Percentiles rank a stretch among this genome's conserved stretches.
phyloP scores from a whole-genome alignment of 768 basidiomycete genomes.

The Amyloporia xantha region DNA sequence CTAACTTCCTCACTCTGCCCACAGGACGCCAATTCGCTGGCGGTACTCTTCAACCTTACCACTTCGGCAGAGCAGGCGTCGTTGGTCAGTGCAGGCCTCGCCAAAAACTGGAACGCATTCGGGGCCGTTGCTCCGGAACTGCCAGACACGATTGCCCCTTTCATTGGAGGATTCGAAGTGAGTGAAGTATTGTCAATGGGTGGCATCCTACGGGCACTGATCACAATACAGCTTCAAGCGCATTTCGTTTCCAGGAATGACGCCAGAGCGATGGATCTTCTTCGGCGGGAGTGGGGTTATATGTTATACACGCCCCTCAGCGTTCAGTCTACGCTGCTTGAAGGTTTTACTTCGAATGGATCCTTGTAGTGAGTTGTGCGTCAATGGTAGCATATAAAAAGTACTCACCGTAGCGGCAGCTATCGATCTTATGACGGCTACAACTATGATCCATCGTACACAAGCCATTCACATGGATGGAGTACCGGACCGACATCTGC shows the following conservation, averaged over 20 bases:
- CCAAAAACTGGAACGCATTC: slow-evolving; percentile 44
- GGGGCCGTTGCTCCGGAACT: slow-evolving; percentile 51
- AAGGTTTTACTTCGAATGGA: slow-evolving; percentile 53
- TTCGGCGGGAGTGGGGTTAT: slow-evolving; percentile 53
- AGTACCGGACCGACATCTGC: slow-evolving; percentile 52
- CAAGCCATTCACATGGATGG: slow-evolving; percentile 57
- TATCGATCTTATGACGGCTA: slow-evolving; percentile 50
- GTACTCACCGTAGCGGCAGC: slow-evolving; percentile 13
- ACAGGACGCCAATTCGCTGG: slow-evolving; percentile 54
- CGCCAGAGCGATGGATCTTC: slow-evolving; percentile 43
- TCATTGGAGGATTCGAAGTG: slow-evolving; percentile 53
- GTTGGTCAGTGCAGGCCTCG: slow-evolving; percentile 41
- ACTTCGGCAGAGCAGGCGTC: slow-evolving; percentile 30
- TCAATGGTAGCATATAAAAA: background rate
- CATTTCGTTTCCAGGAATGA: slow-evolving; percentile 51
- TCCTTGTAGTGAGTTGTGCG: slow-evolving; percentile 37
- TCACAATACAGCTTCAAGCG: slow-evolving; percentile 41
- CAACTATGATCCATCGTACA: slow-evolving; percentile 51
- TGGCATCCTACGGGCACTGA: background rate
- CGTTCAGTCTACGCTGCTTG: slow-evolving; percentile 50
- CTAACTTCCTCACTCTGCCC: slow-evolving; percentile 44
- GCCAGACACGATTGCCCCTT: slow-evolving; percentile 53
- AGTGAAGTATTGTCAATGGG: slow-evolving; percentile 6
- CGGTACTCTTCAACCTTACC: slow-evolving; percentile 47
- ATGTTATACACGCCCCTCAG: slow-evolving; percentile 50